Conservation (phyloP, 768 basidiomycete genomes). For the Pleurotus eryngii region DNA sequence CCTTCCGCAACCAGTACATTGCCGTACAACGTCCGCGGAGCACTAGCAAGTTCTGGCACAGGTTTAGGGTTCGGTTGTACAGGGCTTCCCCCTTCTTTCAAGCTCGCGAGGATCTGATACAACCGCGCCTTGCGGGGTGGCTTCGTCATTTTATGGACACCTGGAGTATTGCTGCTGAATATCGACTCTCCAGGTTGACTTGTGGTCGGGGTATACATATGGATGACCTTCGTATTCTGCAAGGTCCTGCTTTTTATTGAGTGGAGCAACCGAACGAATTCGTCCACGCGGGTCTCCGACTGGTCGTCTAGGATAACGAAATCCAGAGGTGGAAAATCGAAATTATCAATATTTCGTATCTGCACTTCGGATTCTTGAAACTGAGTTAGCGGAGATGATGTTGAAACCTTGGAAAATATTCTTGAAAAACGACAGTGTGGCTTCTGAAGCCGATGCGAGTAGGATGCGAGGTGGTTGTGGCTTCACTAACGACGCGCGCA, state of each 20-base stretch:
- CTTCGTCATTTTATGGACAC: constrained; percentile 68
- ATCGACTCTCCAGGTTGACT: constrained; percentile 50
- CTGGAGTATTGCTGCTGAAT: constrained; percentile 48
- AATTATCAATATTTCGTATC: constrained; percentile 29
- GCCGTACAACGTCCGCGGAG: constrained; percentile 56
- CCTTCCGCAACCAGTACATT: constrained; percentile 75
- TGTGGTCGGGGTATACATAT: constrained; percentile 70
- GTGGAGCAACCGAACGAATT: constrained; percentile 48
- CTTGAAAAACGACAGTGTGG: constrained; percentile 52
- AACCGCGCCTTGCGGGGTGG: constrained; percentile 60
- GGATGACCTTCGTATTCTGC: constrained; percentile 60
- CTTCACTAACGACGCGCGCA: constrained; percentile 44
- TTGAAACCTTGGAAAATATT: constrained; percentile 57
- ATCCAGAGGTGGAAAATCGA: constrained; percentile 39
- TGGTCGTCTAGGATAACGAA: constrained; percentile 70
- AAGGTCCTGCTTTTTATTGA: constrained; percentile 34
- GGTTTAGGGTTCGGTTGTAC: constrained; percentile 36
- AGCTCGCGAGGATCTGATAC: constrained; percentile 56
- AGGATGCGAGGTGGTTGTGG: constrained; percentile 48
- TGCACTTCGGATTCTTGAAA: constrained; percentile 42
- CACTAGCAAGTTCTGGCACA: constrained; percentile 42
- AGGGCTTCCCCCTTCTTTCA: constrained; percentile 42
- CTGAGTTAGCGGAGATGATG: constrained; percentile 39
- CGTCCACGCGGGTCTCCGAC: constrained; percentile 53
- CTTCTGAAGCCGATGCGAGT: constrained; percentile 55